Percentiles rank a stretch among this genome's conserved stretches.
Conservation (phyloP, 1,284 basidiomycete genomes). For the Ustilago sp. region DNA sequence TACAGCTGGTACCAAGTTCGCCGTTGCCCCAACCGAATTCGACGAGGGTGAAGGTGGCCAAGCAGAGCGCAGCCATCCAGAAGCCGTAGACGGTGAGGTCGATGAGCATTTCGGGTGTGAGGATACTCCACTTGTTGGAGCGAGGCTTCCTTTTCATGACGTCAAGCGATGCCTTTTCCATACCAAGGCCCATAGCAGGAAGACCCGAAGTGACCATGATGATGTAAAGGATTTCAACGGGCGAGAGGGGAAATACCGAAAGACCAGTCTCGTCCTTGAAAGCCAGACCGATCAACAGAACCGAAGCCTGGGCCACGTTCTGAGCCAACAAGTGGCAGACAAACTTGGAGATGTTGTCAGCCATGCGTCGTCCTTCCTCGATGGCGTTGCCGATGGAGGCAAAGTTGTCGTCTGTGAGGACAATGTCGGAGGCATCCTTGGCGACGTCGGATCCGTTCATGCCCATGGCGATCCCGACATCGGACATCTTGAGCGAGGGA, state of each 20-base stretch:
- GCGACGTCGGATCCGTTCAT: slow-evolving; percentile 64
- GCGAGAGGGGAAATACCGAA: slow-evolving; percentile 78
- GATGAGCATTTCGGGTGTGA: slow-evolving; percentile 66
- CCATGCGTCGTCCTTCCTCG: slow-evolving; percentile 75
- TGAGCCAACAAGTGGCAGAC: slow-evolving; percentile 70
- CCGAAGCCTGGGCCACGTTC: slow-evolving; percentile 66
- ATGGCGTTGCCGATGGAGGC: slow-evolving; percentile 78
- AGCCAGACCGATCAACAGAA: slow-evolving; percentile 75
- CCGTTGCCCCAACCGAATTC: slow-evolving; percentile 61
- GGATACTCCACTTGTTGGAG: slow-evolving; percentile 66
- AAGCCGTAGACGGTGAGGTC: slow-evolving; percentile 78
- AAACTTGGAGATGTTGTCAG: slow-evolving; percentile 70
- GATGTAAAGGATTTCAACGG: slow-evolving; percentile 76
- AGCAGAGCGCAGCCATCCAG: slow-evolving; percentile 75
- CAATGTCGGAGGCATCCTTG: slow-evolving; percentile 75
- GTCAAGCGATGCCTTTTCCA: slow-evolving; percentile 75
- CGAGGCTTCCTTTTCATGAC: slow-evolving; percentile 75
- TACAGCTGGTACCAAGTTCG: slow-evolving; percentile 66
- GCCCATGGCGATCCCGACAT: slow-evolving; percentile 69
- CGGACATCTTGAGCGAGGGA: slow-evolving; percentile 67
- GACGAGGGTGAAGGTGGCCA: slow-evolving; percentile 68
- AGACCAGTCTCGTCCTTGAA: slow-evolving; percentile 75
- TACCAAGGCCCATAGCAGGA: slow-evolving; percentile 70
- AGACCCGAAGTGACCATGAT: slow-evolving; percentile 69
- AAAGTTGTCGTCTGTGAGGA: slow-evolving; percentile 80